phyloP scores from a whole-genome alignment of 2,329 filamentous ascomycete species.

The Cylindrodendrum hubeiense region DNA sequence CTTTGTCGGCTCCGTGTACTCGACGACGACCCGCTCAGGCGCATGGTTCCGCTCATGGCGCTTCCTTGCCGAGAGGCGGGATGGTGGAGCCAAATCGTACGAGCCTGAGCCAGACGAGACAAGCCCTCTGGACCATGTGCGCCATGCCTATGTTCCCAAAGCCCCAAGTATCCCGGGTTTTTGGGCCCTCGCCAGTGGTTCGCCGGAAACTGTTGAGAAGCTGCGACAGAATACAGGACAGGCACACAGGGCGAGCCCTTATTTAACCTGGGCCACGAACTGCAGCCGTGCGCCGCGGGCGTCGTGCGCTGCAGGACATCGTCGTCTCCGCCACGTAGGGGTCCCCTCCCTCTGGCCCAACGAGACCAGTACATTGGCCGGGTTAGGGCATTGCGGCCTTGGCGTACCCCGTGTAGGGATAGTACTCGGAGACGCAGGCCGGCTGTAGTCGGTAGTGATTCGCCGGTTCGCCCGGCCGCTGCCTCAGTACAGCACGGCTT shows the following conservation, averaged over 20 bases:
- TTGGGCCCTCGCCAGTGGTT: not conserved
- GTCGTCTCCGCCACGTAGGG: constrained; percentile 10
- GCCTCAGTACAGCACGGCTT: constrained; percentile 9
- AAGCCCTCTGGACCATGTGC: constrained; percentile 5
- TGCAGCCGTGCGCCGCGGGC: constrained; percentile 27
- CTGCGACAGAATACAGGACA: constrained; percentile 5
- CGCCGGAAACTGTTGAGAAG: not conserved
- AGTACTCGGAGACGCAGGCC: constrained; percentile 3
- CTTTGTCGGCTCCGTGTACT: constrained; percentile 12
- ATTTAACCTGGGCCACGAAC: constrained; percentile 19
- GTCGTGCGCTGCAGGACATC: not conserved
- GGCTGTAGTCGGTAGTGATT: constrained; percentile 21
- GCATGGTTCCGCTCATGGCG: constrained; percentile 10
- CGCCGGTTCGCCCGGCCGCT: constrained; percentile 5
- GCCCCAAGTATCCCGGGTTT: not conserved
- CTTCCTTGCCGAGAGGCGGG: constrained; percentile 25
- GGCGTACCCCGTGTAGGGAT: not conserved
- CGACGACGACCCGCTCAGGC: constrained; percentile 14
- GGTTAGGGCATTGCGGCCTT: constrained; percentile 5
- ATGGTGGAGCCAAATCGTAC: constrained; percentile 23
- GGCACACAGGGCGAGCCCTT: not conserved
- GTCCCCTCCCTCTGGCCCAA: constrained; percentile 10
- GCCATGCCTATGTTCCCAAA: not conserved
- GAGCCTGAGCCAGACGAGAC: constrained; percentile 2
- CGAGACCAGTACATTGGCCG: not conserved